A percentile compares a stretch with the other conserved stretches of the same genome.
These are phyloP conservation scores for Symbiodinium natans DNA, from an alignment of 73 alveolate species.

Conservation along the genomic window DNA sequence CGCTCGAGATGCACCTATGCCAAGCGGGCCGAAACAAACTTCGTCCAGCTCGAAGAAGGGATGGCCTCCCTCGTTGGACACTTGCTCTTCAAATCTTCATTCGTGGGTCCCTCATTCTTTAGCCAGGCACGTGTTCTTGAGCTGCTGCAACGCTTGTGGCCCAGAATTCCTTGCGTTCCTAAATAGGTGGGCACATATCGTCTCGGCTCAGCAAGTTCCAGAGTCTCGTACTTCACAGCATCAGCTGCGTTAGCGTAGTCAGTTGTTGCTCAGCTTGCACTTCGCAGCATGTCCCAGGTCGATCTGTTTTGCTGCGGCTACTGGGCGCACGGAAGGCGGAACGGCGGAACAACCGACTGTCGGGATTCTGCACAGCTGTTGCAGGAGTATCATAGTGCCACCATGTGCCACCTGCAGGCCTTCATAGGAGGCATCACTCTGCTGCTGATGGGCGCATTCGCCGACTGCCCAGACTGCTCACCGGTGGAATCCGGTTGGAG, in stretches of 20 bases:
- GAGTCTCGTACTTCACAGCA: no score
- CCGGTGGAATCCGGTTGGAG: background rate
- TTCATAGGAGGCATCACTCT: conserved; percentile 66
- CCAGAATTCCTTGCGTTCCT: background rate
- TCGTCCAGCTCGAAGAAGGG: no score
- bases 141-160: background rate
- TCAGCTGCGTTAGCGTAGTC: no score
- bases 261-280: no score
- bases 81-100: no score
- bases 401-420: conserved; percentile 6
- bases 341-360: no score
- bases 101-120: background rate
- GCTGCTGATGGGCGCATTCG: conserved; percentile 80
- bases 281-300: background rate
- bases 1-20: no score
- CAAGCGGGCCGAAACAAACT: no score
- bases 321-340: conserved; percentile 77
- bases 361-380: no score
- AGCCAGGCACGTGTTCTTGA: background rate
- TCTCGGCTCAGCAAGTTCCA: no score
- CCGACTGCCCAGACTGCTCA: background rate
- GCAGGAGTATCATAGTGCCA: no score
- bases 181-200: background rate
- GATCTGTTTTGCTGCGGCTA: conserved; percentile 67
- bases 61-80: no score